Evolutionary conservation across 2,329 filamentous ascomycete species (phyloP).

Genomic region (Cladophialophora exuberans): DNA sequence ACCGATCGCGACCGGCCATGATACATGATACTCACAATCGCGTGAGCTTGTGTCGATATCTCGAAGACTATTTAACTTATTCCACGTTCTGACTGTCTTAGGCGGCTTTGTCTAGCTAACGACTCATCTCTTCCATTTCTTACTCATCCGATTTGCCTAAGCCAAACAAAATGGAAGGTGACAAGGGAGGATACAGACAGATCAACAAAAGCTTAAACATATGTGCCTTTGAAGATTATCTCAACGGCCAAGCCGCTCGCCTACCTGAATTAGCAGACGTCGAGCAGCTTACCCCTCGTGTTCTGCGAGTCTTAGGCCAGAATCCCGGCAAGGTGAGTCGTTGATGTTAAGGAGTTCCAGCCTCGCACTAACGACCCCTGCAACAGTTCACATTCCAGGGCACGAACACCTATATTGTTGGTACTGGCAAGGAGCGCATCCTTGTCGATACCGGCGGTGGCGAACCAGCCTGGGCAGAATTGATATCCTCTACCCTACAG

Average conservation of each 20-base stretch:
- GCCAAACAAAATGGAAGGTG: background rate
- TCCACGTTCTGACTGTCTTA: too few species aligned
- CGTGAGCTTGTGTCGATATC: too few species aligned
- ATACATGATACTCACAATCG: too few species aligned
- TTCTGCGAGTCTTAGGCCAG: constrained; percentile 49
- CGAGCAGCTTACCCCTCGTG: constrained; percentile 46
- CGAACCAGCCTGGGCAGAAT: constrained; percentile 25
- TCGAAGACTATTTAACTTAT: too few species aligned
- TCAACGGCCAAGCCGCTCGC: constrained; percentile 42
- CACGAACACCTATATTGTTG: constrained; percentile 47
- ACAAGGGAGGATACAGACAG: background rate
- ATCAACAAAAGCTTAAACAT: background rate
- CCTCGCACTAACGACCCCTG: background rate
- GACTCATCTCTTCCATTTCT: background rate
- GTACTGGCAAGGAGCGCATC: constrained; percentile 40
- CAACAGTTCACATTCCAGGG: constrained; percentile 38
- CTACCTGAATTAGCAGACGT: constrained; percentile 46
- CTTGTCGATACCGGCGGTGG: constrained; percentile 43
- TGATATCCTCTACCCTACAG: background rate
- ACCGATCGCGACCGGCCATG: too few species aligned
- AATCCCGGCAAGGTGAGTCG: constrained; percentile 50
- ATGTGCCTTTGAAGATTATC: constrained; percentile 52
- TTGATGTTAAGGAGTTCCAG: too few species aligned
- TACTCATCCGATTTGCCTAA: background rate
- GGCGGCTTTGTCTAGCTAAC: background rate